Percentiles rank a stretch among this genome's conserved stretches.
Conservation (phyloP, 352 stramenopile species). For the Globisporangium lucens region DNA sequence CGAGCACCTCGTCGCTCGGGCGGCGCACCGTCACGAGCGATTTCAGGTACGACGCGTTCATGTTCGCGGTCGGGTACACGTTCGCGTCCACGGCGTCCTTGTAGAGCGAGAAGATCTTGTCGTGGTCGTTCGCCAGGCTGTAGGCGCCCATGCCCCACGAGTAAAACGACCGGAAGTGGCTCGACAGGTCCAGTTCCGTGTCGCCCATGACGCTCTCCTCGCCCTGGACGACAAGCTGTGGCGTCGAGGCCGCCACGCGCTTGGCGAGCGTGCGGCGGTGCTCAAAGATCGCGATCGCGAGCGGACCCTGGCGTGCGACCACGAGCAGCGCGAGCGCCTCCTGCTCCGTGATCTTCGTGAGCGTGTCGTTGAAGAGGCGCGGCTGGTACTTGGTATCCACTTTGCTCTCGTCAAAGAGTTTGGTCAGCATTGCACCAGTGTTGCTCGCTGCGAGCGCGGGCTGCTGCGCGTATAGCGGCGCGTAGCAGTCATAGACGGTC, state of each 20-base stretch:
- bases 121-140: slow-evolving; percentile 22
- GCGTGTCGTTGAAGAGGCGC: slow-evolving; percentile 50
- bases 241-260: slow-evolving; percentile 23
- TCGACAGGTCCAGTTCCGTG: slow-evolving; percentile 30
- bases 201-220: slow-evolving; percentile 37
- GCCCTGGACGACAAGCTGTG: slow-evolving; percentile 19
- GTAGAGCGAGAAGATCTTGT: slow-evolving; percentile 47
- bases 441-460: slow-evolving; percentile 9
- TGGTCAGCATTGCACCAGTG: slow-evolving; percentile 5
- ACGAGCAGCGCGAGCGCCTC: slow-evolving; percentile 60
- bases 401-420: slow-evolving; percentile 17
- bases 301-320: slow-evolving; percentile 23
- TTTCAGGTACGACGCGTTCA: slow-evolving; percentile 56
- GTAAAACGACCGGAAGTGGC: slow-evolving; percentile 61
- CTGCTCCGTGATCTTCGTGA: slow-evolving; percentile 62
- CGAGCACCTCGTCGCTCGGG: slow-evolving; percentile 36
- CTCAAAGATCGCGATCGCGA: slow-evolving; percentile 47
- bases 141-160: slow-evolving; percentile 61
- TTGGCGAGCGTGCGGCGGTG: slow-evolving; percentile 42
- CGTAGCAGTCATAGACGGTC: slow-evolving; percentile 59
- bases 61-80: slow-evolving; percentile 61
- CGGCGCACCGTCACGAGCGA: slow-evolving; percentile 33
- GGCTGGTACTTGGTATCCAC: slow-evolving; percentile 49
- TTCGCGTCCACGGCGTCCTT: slow-evolving; percentile 30
- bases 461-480: slow-evolving; percentile 44